phyloP scores from a whole-genome alignment of 352 stramenopile genomes.

The Pythium diclinum region DNA sequence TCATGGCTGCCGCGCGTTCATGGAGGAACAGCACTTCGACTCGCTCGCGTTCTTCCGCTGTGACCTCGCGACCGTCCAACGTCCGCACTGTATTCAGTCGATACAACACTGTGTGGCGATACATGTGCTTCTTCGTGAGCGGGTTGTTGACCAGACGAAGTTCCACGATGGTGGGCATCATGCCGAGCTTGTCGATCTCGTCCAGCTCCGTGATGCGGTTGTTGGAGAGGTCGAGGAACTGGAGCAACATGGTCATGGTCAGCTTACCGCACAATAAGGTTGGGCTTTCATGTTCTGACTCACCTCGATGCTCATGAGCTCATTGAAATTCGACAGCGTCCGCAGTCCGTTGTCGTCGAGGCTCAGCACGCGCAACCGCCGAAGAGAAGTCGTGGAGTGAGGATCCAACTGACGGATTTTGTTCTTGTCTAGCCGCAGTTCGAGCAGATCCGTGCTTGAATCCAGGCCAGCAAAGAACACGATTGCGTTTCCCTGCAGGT shows the following conservation, averaged over 20 bases:
- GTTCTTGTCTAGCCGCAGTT: constrained; percentile 82
- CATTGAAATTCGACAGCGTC: constrained; percentile 60
- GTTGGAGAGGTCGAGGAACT: constrained; percentile 72
- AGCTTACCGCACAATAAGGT: background rate
- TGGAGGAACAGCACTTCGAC: constrained; percentile 69
- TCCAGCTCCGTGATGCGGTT: constrained; percentile 78
- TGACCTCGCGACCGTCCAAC: constrained; percentile 71
- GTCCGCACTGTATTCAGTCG: constrained; percentile 50
- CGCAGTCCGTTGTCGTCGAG: constrained; percentile 83
- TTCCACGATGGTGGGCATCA: constrained; percentile 59
- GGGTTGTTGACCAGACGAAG: constrained; percentile 70
- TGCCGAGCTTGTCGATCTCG: constrained; percentile 67
- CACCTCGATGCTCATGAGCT: constrained; percentile 71
- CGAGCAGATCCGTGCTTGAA: constrained; percentile 53
- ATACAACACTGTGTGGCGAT: constrained; percentile 64
- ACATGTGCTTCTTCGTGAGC: constrained; percentile 79
- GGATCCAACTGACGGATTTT: constrained; percentile 76
- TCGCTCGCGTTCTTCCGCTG: constrained; percentile 71
- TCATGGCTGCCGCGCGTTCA: constrained; percentile 42
- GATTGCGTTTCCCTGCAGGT: constrained; percentile 83
- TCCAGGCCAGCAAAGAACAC: constrained; percentile 60
- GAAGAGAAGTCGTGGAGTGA: constrained; percentile 41
- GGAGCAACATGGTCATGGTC: background rate
- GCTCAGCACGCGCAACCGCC: constrained; percentile 53
- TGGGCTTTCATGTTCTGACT: background rate